These are phyloP conservation scores for Mortierella sp. DNA, from an alignment of 371 early-diverging fungal genomes.

Conservation along the genomic window DNA sequence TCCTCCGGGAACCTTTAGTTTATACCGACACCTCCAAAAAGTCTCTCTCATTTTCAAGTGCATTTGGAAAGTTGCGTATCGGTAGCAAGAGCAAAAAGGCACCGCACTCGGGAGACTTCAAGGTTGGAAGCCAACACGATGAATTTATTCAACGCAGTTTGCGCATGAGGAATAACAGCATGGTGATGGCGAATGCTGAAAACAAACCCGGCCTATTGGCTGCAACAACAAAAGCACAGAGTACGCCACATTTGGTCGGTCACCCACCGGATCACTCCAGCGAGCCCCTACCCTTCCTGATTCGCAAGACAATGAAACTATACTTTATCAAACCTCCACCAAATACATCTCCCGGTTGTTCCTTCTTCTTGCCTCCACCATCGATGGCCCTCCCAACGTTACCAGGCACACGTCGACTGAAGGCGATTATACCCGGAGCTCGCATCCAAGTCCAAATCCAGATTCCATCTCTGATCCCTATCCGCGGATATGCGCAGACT, in stretches of 20 bases:
- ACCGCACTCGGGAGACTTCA: constrained; percentile 37
- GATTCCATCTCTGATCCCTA: constrained; percentile 38
- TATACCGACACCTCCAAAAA: constrained; percentile 18
- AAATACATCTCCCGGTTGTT: constrained; percentile 5
- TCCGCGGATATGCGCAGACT: constrained; percentile 37
- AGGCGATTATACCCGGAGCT: constrained; percentile 47
- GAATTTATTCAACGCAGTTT: constrained; percentile 37
- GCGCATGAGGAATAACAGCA: constrained; percentile 23
- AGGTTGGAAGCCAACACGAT: constrained; percentile 31
- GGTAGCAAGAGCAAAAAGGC: constrained; percentile 38
- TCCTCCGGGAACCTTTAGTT: too few species aligned
- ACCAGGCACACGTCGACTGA: constrained; percentile 32
- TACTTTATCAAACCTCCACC: constrained; percentile 45
- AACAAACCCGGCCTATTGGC: neutral
- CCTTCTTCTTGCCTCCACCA: constrained; percentile 27
- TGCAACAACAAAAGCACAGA: constrained; percentile 1
- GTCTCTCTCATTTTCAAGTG: constrained; percentile 28
- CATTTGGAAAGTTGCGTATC: constrained; percentile 39
- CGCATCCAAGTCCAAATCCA: constrained; percentile 50
- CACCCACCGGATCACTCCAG: neutral
- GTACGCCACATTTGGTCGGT: constrained; percentile 13
- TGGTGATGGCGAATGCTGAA: neutral
- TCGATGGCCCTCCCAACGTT: constrained; percentile 30
- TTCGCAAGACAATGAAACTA: constrained; percentile 39
- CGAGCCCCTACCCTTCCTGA: constrained; percentile 38